A percentile compares a stretch with the other conserved stretches of the same genome.
phyloP scores from a whole-genome alignment of 2,329 filamentous ascomycete genomes.

The Aspergillus fijiensis region DNA sequence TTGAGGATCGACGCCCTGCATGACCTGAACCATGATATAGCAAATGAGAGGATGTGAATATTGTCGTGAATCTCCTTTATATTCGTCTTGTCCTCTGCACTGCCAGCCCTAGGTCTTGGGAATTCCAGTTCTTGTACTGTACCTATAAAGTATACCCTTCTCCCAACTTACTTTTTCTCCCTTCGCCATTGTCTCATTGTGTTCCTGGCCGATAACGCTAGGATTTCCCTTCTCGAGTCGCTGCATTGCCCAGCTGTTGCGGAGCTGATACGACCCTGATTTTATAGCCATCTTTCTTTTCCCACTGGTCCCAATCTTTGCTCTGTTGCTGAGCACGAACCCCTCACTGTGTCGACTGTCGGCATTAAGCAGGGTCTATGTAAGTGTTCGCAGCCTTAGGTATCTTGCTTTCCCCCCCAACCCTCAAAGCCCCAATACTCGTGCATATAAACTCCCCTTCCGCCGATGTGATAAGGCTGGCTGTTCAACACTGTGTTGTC shows the following conservation, averaged over 20 bases:
- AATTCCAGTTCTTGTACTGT: constrained; percentile 5
- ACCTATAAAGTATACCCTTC: constrained; percentile 1
- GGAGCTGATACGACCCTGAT: background rate
- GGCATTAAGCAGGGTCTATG: background rate
- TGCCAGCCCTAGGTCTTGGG: constrained; percentile 14
- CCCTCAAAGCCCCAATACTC: background rate
- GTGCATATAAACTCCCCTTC: constrained; percentile 6
- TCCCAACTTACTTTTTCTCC: background rate
- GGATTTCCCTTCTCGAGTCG: constrained; percentile 6
- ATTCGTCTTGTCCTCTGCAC: constrained; percentile 26
- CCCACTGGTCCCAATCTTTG: background rate
- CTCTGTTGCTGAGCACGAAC: constrained; percentile 7
- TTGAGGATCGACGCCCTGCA: constrained; percentile 47
- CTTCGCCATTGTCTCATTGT: background rate
- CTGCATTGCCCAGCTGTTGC: background rate
- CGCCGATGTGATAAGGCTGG: constrained; percentile 11
- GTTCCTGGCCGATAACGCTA: background rate
- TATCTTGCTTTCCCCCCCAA: background rate
- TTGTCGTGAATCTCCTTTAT: constrained; percentile 36
- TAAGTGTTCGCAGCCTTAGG: constrained; percentile 8
- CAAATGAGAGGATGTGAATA: constrained; percentile 46
- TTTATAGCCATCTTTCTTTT: background rate
- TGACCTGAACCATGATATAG: constrained; percentile 45
- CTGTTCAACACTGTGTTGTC: constrained; percentile 3
- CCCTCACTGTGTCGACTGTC: constrained; percentile 6